Percentiles rank a stretch among this genome's conserved stretches.
Conservation (phyloP, 192 early-diverging fungal genomes). For the Coemansia sp. region DNA sequence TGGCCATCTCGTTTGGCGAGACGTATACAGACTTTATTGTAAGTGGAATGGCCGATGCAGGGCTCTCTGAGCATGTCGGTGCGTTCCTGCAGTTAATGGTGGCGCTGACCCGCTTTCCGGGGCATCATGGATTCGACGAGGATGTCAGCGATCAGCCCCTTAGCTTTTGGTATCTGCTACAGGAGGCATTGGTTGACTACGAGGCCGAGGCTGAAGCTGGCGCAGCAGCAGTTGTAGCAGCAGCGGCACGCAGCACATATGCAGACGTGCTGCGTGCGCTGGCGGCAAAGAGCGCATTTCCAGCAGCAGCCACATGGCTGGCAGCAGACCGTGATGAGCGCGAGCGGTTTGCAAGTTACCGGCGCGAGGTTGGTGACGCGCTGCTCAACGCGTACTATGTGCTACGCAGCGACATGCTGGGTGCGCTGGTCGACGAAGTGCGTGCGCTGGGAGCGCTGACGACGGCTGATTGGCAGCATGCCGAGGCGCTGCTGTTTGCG, state of each 20-base stretch:
- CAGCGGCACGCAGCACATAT: conserved; percentile 51
- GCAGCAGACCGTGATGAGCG: conserved; percentile 59
- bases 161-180: conserved; percentile 71
- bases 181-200: conserved; percentile 65
- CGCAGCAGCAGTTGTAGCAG: conserved; percentile 14
- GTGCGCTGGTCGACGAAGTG: conserved; percentile 40
- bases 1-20: conserved; percentile 45
- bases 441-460: conserved; percentile 23
- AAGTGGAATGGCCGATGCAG: conserved; percentile 7
- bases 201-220: conserved; percentile 26
- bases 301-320: conserved; percentile 55
- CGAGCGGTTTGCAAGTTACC: conserved; percentile 62
- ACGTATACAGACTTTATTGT: conserved; percentile 41
- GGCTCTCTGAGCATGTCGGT: conserved; percentile 9
- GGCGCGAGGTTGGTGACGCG: conserved; percentile 74
- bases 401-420: conserved; percentile 59
- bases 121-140: conserved; percentile 67
- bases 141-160: conserved; percentile 68
- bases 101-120: conserved; percentile 67
- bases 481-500: conserved; percentile 67
- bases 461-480: conserved; percentile 27
- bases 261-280: conserved; percentile 56
- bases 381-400: conserved; percentile 69
- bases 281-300: conserved; percentile 59
- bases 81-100: conserved; percentile 53